Base-by-base conservation (phyloP, 2,329 filamentous ascomycete genomes). In the Trichoderma aggressivum region DNA sequence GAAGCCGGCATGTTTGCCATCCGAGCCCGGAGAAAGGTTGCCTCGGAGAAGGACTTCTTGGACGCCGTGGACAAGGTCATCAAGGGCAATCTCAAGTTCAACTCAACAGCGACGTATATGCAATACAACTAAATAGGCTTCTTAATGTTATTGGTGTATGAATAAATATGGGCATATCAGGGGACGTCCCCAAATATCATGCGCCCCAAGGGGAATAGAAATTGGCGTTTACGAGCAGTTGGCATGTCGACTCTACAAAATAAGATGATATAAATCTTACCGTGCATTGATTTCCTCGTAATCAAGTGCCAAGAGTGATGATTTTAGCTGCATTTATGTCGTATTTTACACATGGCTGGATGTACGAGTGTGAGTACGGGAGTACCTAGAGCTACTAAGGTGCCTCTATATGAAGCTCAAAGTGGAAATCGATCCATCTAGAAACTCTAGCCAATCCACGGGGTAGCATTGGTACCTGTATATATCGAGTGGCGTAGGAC, bases 1-100 rank as follows among this genome's bases (percentile, higher is more conserved):
- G 96, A 99, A 83, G 95, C 96, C 1, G 96, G 96, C 75, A 98
- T 99, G 95, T 99, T 97, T 79, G 96, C 96, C 72, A 98, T 99
- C 75, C 90, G 96, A 60, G 93, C 93, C 47, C 86, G 96, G 81
- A 91, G 96, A 84, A 99, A 99, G 92, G 94, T 99, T 18, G 96
- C 96, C 0, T 95, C 94, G 1, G 96, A 99, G 87, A 98, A 99
- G 88, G 96, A 99, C 84, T 99, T 99, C 84, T 84, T 99, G 77
- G 94, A 93, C 71, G 95, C 96, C 3, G 96, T 99, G 73, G 96
- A 99, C 87, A 99, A 99, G 90, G 96, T 99, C 74, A 98, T 98
- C 86, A 97, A 98, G 89, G 94, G 93, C 77, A 98, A 98, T 83
- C 86, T 97, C 81, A 99, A 99, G 89, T 99, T 99, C 88, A 98